Base-by-base conservation (phyloP, 495 filamentous ascomycete genomes). In the Xylona heveae region DNA sequence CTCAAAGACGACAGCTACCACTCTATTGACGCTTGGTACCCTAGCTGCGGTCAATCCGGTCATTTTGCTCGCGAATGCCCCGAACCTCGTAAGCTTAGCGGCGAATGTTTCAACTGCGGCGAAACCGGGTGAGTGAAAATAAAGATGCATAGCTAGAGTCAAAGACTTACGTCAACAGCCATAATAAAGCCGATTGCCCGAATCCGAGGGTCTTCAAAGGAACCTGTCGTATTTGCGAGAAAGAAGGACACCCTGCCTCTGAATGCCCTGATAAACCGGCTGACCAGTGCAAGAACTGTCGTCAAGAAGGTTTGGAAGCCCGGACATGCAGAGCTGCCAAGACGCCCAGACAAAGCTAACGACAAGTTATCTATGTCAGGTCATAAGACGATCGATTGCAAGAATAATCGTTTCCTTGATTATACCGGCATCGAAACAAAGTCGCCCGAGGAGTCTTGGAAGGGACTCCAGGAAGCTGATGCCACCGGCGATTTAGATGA, bases 21-120 rank as follows among this genome's bases (percentile, higher is more conserved):
- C 25, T 23, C 4, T 4, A n/a, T 12, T 37, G 28, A 16, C 2
- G 3, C 14, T 30, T 8, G 24, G 10, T 10, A 32, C 18, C 5
- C n/a, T 30, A 75, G 68, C 41, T 75, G 70, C 38, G 49, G 58
- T 28, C 37, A 51, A 7, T 35, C 48, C 10, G 64, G 55, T 15
- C 71, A 76, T 38, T 63, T 69, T 38, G 59, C 66, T 24, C 62
- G 66, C 20, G 58, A 71, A 16, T 75, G 70, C 39, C 57, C 61
- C 1, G 52, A 64, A 20, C 57, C 55, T 31, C 53, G 56, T 13
- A 51, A 56, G 38, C 49, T 49, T 10, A 54, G 42, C 20, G 58
- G 57, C 16, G 63, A 57, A 20, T 91, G 80, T 55, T 90, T 70
- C 62, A 83, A 81, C 46, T 91, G 81, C 39, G 77, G 74, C 22